These are phyloP conservation scores for Trametes villosa DNA, from an alignment of 768 basidiomycete genomes.

Conservation along the genomic window DNA sequence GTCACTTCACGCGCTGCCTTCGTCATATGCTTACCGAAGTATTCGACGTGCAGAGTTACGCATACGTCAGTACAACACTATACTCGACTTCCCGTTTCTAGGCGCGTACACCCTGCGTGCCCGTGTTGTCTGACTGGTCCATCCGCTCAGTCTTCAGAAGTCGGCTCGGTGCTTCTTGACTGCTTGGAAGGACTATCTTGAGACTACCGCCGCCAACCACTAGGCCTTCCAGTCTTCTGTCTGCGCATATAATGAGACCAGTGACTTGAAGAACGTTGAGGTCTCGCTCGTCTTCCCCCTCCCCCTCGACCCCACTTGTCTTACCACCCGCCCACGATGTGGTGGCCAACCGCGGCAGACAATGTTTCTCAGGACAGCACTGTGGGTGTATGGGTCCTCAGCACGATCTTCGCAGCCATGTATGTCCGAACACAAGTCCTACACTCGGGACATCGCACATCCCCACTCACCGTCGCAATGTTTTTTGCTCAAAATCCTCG, in stretches of 20 bases:
- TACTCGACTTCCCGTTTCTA: too few relatives aligned
- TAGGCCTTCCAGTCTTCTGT: conserved; percentile 3
- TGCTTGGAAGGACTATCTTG: background rate
- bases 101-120: too few relatives aligned
- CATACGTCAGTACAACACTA: background rate
- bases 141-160: background rate
- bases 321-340: background rate
- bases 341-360: conserved; percentile 16
- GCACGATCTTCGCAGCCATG: conserved; percentile 12
- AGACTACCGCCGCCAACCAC: background rate
- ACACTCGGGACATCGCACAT: background rate
- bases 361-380: conserved; percentile 15
- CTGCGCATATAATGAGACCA: background rate
- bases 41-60: background rate
- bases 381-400: conserved; percentile 15
- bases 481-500: background rate
- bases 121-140: too few relatives aligned
- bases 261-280: background rate
- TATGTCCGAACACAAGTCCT: background rate
- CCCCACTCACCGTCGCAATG: too few relatives aligned
- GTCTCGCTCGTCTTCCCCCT: background rate
- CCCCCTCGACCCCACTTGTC: background rate
- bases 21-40: background rate
- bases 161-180: background rate
- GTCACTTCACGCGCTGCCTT: background rate